phyloP scores from a whole-genome alignment of 768 basidiomycete genomes.

The Pleurotus tuoliensis region DNA sequence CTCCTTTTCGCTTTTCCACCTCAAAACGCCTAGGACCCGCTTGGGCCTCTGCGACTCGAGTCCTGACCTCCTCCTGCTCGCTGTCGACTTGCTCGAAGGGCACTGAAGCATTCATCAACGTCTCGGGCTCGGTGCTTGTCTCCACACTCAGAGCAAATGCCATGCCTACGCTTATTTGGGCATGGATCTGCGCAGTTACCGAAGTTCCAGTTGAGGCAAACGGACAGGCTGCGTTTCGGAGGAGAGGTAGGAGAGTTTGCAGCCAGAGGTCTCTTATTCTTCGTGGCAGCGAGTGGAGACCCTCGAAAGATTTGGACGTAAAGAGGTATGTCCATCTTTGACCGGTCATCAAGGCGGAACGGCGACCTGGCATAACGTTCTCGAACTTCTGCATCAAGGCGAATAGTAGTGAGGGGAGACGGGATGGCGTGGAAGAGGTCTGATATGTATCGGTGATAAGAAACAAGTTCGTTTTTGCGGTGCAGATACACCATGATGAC shows the following conservation, averaged over 20 bases:
- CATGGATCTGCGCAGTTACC: conserved; percentile 12
- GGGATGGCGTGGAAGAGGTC: conserved; percentile 12
- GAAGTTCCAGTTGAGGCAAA: conserved; percentile 15
- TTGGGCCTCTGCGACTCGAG: background rate
- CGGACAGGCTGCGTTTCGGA: background rate
- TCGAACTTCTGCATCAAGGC: conserved; percentile 10
- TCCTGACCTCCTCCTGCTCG: background rate
- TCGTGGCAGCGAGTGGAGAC: background rate
- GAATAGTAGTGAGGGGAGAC: background rate
- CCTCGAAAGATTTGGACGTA: background rate
- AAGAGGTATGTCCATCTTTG: conserved; percentile 5
- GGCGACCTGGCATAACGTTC: conserved; percentile 9
- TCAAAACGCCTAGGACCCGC: conserved; percentile 3
- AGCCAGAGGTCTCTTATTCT: background rate
- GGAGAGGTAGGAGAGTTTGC: conserved; percentile 8
- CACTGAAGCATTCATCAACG: background rate
- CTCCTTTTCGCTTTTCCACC: background rate
- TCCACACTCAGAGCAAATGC: conserved; percentile 12
- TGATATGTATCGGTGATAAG: conserved; percentile 6
- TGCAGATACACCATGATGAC: conserved; percentile 11
- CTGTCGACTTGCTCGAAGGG: background rate
- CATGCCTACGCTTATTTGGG: conserved; percentile 9
- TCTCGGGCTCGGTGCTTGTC: conserved; percentile 11
- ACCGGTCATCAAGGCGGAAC: conserved; percentile 13
- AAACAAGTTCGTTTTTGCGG: conserved; percentile 5